Conservation (phyloP, 2,329 filamentous ascomycete genomes). For the Hypoxylon sp. region DNA sequence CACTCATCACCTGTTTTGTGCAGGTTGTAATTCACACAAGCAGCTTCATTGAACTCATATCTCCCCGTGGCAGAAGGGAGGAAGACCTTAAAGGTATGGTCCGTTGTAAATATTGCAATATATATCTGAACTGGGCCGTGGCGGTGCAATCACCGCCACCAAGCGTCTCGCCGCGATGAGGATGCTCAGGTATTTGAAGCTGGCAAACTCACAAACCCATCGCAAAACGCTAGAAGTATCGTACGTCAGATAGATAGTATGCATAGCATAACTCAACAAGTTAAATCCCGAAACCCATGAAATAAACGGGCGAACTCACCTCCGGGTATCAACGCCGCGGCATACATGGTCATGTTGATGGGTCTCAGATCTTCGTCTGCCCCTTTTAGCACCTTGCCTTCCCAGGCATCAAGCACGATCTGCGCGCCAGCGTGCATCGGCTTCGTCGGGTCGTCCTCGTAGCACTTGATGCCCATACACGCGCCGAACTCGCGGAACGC, state of each 20-base stretch:
- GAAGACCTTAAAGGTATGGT: not conserved
- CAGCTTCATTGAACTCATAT: not conserved
- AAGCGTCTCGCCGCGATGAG: not conserved
- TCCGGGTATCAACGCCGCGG: conserved; percentile 65
- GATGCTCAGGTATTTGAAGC: conserved; percentile 1
- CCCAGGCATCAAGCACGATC: conserved; percentile 52
- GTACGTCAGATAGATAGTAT: not conserved
- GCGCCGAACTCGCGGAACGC: conserved; percentile 68
- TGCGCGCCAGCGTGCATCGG: conserved; percentile 45
- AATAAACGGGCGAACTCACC: conserved; percentile 55
- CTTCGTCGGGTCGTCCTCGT: conserved; percentile 46
- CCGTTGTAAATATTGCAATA: not conserved
- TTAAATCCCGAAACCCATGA: too few species aligned
- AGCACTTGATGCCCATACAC: conserved; percentile 60
- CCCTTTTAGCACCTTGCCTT: conserved; percentile 50
- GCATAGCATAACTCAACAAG: too few species aligned
- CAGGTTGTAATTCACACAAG: conserved; percentile 11
- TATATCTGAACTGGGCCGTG: not conserved
- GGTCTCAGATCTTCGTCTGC: conserved; percentile 58
- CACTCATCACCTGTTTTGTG: conserved; percentile 24
- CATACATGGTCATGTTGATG: conserved; percentile 69
- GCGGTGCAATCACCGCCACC: not conserved
- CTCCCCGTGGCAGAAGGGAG: not conserved
- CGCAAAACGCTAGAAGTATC: conserved; percentile 22
- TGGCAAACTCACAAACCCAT: conserved; percentile 17